Evolutionary conservation across 768 basidiomycete species (phyloP), one percentile per base, ranked within the genome.

Genomic region (Podaxis carcinomalis): DNA sequence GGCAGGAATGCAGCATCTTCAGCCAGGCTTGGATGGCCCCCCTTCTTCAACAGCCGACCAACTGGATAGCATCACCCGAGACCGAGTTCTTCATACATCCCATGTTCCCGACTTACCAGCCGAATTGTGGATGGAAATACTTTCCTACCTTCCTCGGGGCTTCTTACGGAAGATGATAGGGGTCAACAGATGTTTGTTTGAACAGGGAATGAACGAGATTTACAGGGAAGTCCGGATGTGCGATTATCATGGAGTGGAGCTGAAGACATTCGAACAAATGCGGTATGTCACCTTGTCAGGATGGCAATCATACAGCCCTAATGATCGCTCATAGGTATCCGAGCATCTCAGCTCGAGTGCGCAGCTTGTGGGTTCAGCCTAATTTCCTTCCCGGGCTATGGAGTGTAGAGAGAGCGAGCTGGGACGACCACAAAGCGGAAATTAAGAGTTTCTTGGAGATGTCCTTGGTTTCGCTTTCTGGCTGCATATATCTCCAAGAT

Each of bases 171-270:
- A 68, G 54, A 57, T 71, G 59, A 66, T 72, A 36, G 69, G 71
- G 6, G 47, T 73, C 21, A 74, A 68, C 37, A 64, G 70, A 21
- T 56, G 52, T 4, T 63, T 72, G 7, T 74, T 72, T 51, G 66
- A 72, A 49, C 63, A 72, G 5, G 72, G 66, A 2, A 59, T 72
- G 62, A 60, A 71, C 35, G 68, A 72, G 28, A 67, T 69, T n/a
- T 74, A 72, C 58, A 61, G 65, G 32, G 71, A 72, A 56, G 56
- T 72, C 3, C 59, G 68, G 46, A 64, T 74, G 21, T 64, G 67
- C n/a, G 44, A 59, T 1, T 64, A 70, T 51, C 68, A 70, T 53
- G 61, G 67, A 25, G 56, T 51, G 1, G 69, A 64, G 51, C 1
- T 62, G n/a, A 67, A 66, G 21, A 57, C 57, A 11, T 68, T 71